Percentiles rank a stretch among this genome's conserved stretches.
phyloP scores from a whole-genome alignment of 805 yeast species.

The Suhomyces vadensis region DNA sequence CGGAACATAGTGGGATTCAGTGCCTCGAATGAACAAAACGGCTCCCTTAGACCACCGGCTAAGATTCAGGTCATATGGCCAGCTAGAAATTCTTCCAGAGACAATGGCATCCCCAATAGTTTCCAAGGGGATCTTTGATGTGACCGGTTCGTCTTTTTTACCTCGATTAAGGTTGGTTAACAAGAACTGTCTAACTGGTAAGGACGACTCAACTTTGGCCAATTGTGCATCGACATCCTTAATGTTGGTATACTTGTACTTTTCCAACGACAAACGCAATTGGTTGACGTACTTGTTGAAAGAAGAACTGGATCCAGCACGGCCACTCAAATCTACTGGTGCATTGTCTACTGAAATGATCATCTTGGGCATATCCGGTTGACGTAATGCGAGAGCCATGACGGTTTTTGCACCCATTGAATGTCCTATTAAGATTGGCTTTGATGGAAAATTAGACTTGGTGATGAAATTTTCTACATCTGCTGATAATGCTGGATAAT shows the following conservation, averaged over 20 bases:
- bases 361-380: conserved; percentile 60
- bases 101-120: conserved; percentile 65
- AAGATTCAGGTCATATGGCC: conserved; percentile 65
- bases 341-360: conserved; percentile 86
- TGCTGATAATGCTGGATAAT: conserved; percentile 77
- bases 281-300: conserved; percentile 70
- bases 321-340: conserved; percentile 63
- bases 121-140: conserved; percentile 69
- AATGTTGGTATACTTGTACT: conserved; percentile 44
- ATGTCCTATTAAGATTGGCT: conserved; percentile 73
- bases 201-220: conserved; percentile 58
- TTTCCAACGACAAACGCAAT: conserved; percentile 56
- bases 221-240: conserved; percentile 70
- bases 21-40: conserved; percentile 76
- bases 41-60: conserved; percentile 65
- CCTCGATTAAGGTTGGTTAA: conserved; percentile 63
- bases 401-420: conserved; percentile 95
- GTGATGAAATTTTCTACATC: conserved; percentile 77
- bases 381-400: conserved; percentile 78
- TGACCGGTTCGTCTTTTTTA: conserved; percentile 38
- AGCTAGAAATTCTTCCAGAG: conserved; percentile 66
- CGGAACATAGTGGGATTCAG: conserved; percentile 71
- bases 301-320: conserved; percentile 46
- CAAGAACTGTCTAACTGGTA: conserved; percentile 71
- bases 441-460: conserved; percentile 38